Conservation (phyloP, 1,139 yeast genomes). For the Saccharomyces pastorianus region DNA sequence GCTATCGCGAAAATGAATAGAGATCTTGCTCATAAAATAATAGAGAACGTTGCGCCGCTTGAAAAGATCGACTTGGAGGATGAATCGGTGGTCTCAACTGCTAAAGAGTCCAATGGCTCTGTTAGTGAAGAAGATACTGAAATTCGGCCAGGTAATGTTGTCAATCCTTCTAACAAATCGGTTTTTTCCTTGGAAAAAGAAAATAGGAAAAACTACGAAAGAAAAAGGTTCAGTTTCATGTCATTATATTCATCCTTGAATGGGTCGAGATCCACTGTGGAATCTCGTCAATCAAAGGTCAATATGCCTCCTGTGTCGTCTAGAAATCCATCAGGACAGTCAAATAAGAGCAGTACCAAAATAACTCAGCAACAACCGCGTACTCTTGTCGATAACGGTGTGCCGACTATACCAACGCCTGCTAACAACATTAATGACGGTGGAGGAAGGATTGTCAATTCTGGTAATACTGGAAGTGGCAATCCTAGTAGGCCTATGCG, state of each 20-base stretch:
- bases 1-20: neutral
- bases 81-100: neutral
- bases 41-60: neutral
- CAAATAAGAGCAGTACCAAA: neutral
- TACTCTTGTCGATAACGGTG: neutral
- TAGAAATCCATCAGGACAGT: neutral
- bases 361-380: neutral
- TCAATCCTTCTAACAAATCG: neutral
- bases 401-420: neutral
- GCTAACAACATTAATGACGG: neutral
- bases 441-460: neutral
- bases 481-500: neutral
- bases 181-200: neutral
- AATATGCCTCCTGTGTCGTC: neutral
- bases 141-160: neutral
- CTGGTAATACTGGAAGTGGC: neutral
- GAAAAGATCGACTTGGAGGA: neutral
- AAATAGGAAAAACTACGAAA: slow-evolving; percentile 5
- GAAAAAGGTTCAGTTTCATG: slow-evolving; percentile 23
- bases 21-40: neutral
- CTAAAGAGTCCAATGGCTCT: neutral
- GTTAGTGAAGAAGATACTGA: neutral
- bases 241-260: slow-evolving; percentile 25
- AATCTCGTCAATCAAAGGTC: slow-evolving; percentile 6
- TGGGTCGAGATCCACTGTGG: slow-evolving; percentile 18